phyloP scores from a whole-genome alignment of 371 early-diverging fungal genomes.

The Mortierella sp. region DNA sequence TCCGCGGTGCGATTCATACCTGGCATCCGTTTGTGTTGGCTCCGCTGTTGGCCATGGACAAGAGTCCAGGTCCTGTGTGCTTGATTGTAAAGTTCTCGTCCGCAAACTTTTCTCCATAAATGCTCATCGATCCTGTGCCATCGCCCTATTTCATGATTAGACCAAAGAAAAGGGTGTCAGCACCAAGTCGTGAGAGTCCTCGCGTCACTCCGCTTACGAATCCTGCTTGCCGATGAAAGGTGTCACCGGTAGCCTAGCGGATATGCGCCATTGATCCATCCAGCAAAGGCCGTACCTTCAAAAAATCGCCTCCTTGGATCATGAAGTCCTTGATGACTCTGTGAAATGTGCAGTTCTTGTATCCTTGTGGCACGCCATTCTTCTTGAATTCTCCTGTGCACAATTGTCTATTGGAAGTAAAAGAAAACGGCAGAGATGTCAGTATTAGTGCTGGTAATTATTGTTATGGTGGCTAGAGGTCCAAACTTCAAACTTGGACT shows the following conservation, averaged over 20 bases:
- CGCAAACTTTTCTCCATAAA: constrained; percentile 95
- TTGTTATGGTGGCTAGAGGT: too few species aligned
- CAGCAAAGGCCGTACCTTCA: constrained; percentile 64
- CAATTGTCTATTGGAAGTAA: constrained; percentile 69
- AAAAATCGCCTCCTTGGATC: constrained; percentile 99
- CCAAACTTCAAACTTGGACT: too few species aligned
- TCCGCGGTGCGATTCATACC: constrained; percentile 47
- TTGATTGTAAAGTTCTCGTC: constrained; percentile 98
- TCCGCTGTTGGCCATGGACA: constrained; percentile 99
- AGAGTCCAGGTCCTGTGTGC: constrained; percentile 91
- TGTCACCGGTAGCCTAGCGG: too few species aligned
- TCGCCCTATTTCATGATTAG: constrained; percentile 76
- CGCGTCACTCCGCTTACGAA: too few species aligned
- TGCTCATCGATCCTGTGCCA: constrained; percentile 97
- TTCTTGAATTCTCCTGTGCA: constrained; percentile 94
- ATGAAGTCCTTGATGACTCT: constrained; percentile 97
- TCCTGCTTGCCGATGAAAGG: too few species aligned
- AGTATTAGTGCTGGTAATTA: too few species aligned
- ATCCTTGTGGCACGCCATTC: constrained; percentile 88
- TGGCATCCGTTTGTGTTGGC: constrained; percentile 95
- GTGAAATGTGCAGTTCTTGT: constrained; percentile 93
- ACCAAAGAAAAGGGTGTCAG: neutral
- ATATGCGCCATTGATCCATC: too few species aligned
- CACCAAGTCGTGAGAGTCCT: too few species aligned
- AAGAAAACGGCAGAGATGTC: too few species aligned